These are phyloP conservation scores for Tricholoma terreum DNA, from an alignment of 768 basidiomycete species.

Conservation along the genomic window DNA sequence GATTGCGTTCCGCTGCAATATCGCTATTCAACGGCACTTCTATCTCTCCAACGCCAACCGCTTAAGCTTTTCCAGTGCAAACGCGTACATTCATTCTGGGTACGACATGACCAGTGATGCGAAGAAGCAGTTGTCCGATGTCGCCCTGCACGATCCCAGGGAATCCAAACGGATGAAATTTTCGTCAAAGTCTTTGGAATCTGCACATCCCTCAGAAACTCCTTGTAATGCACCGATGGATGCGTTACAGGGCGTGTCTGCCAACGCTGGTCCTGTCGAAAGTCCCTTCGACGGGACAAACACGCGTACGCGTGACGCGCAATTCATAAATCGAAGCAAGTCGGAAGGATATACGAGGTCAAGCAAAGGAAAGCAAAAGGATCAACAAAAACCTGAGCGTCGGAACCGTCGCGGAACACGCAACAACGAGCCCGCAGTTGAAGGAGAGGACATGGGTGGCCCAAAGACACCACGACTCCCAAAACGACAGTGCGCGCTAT, in stretches of 20 bases:
- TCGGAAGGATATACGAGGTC: slow-evolving; percentile 3
- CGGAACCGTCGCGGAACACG: slow-evolving; percentile 42
- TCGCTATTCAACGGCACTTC: background rate
- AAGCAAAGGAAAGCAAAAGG: slow-evolving; percentile 33
- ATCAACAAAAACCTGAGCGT: slow-evolving; percentile 35
- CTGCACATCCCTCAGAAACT: background rate
- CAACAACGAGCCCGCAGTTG: slow-evolving; percentile 27
- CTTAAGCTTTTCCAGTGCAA: background rate
- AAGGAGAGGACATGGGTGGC: slow-evolving; percentile 14
- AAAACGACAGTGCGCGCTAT: slow-evolving; percentile 79
- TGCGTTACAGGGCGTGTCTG: background rate
- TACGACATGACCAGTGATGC: background rate
- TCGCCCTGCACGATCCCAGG: background rate
- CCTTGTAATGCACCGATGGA: background rate
- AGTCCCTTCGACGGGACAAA: background rate
- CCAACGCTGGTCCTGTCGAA: background rate
- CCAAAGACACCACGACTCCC: slow-evolving; percentile 62
- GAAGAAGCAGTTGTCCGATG: background rate
- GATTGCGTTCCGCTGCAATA: background rate
- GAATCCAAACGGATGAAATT: background rate
- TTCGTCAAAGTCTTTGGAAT: background rate
- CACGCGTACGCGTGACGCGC: background rate
- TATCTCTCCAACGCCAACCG: background rate
- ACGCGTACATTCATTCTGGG: background rate
- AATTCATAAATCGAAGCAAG: background rate